Base-by-base conservation (phyloP, 2,329 filamentous ascomycete species). In the Knufia petricola region DNA sequence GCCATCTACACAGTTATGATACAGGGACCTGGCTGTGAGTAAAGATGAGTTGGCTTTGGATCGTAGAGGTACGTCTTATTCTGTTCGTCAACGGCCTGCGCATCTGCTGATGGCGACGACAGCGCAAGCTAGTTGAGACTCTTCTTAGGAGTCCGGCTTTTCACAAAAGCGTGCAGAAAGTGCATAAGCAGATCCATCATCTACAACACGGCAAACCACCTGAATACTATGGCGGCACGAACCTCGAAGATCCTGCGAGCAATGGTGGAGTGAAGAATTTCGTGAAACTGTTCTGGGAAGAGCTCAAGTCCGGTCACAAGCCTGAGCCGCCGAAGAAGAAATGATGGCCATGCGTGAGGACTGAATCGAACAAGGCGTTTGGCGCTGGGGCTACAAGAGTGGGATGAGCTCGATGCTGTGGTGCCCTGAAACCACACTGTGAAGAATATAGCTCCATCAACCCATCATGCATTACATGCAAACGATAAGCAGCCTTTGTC, bases 111-210 rank as follows among this genome's bases (percentile, higher is more conserved):
- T 34, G 10, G 9, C 32, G 15, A n/a, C 6, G 20, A 20, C 26
- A 46, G 39, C 46, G 24, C 50, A 59, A 56, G 21, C 38, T 48
- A 8, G 45, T 53, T 30, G 43, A 47, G 17, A 40, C 42, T 15
- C 64, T 72, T 49, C 59, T 71, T 44, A 58, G 62, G 46, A 71
- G 68, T 52, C 67, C 66, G 8, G 54, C 62, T 44, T 72, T 71
- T 53, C 69, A 70, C 56, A 61, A 64, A 32, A 62, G 66, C 55
- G 69, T 71, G 38, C 65, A 67, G 23, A 61, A 59, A 48, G 63
- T 71, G 19, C 67, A 71, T 56, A 64, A 66, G 44, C 64, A 59
- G 40, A 58, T 72, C 19, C 65, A 69, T 54, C 62, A 64, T 46
- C 30, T 68, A 17, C 64, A 64, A 49, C 62, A 70, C 54, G 68